phyloP scores from a whole-genome alignment of 371 early-diverging fungal genomes.

The Mortierella sp. region DNA sequence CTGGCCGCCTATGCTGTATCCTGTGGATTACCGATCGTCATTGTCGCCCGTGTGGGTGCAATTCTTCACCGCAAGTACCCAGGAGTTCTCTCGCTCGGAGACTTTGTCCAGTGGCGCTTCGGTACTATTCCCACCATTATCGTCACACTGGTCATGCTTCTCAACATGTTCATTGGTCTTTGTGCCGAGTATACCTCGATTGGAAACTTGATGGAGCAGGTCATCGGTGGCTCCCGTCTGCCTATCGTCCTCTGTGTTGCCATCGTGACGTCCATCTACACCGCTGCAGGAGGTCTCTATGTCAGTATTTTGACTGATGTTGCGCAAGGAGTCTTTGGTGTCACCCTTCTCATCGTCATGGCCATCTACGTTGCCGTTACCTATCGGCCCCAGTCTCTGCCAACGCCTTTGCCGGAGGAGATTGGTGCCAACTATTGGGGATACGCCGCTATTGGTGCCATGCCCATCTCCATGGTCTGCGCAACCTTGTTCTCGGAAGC shows the following conservation, averaged over 20 bases:
- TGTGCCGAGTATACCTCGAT: constrained; percentile 68
- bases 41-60: constrained; percentile 63
- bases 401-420: constrained; percentile 54
- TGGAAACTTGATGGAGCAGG: constrained; percentile 59
- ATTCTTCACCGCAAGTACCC: constrained; percentile 60
- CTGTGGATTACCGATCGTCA: constrained; percentile 64
- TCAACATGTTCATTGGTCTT: constrained; percentile 61
- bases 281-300: constrained; percentile 69
- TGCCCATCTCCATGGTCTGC: constrained; percentile 63
- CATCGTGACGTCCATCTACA: constrained; percentile 65
- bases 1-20: constrained; percentile 63
- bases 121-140: constrained; percentile 56
- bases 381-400: constrained; percentile 59
- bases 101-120: constrained; percentile 62
- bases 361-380: constrained; percentile 63
- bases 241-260: constrained; percentile 65
- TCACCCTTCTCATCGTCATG: constrained; percentile 56
- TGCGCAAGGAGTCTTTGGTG: constrained; percentile 61
- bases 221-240: constrained; percentile 59
- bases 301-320: constrained; percentile 70
- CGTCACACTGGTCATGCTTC: constrained; percentile 60
- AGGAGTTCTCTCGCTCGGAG: constrained; percentile 57
- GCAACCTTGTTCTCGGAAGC: constrained; percentile 69
- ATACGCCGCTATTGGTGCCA: constrained; percentile 59
- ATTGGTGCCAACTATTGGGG: constrained; percentile 64